phyloP scores from a whole-genome alignment of 306 rosid genomes.

The Cucurbita pepo region DNA sequence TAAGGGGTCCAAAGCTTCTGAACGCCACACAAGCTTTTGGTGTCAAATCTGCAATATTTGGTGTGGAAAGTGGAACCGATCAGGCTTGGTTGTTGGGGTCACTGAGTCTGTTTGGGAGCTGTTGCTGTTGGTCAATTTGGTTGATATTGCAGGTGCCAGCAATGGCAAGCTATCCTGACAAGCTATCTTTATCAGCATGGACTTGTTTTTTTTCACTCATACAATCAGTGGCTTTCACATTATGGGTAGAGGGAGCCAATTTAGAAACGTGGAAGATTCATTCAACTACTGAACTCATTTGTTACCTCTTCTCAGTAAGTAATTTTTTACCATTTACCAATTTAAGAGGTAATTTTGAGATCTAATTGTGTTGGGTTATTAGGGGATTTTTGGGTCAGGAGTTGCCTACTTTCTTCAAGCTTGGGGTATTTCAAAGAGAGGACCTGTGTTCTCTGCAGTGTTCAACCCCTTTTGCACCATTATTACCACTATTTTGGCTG shows the following conservation, averaged over 20 bases:
- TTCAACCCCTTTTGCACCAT: conserved; percentile 34
- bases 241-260: conserved; percentile 15
- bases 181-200: conserved; percentile 37
- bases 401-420: conserved; percentile 29
- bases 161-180: conserved; percentile 28
- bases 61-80: conserved; percentile 12
- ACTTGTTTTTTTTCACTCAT: conserved; percentile 34
- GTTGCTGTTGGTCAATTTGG: conserved; percentile 14
- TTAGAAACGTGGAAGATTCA: conserved; percentile 24
- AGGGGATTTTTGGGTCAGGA: conserved; percentile 45
- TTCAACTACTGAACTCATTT: conserved; percentile 13
- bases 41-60: conserved; percentile 11
- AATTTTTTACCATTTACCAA: neutral
- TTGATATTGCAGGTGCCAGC: conserved; percentile 30
- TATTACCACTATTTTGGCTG: conserved; percentile 26
- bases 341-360: neutral
- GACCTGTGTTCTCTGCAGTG: conserved; percentile 36
- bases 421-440: conserved; percentile 41
- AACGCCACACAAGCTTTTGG: conserved; percentile 14
- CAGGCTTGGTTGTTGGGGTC: conserved; percentile 8
- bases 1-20: conserved; percentile 49
- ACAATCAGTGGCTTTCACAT: conserved; percentile 18
- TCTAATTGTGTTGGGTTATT: neutral
- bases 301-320: conserved; percentile 7
- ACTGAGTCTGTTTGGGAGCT: conserved; percentile 3